Evolutionary conservation across 129 eudicot species (phyloP), one percentile per base, ranked within the genome.

Genomic region (Artemisia argyi): DNA sequence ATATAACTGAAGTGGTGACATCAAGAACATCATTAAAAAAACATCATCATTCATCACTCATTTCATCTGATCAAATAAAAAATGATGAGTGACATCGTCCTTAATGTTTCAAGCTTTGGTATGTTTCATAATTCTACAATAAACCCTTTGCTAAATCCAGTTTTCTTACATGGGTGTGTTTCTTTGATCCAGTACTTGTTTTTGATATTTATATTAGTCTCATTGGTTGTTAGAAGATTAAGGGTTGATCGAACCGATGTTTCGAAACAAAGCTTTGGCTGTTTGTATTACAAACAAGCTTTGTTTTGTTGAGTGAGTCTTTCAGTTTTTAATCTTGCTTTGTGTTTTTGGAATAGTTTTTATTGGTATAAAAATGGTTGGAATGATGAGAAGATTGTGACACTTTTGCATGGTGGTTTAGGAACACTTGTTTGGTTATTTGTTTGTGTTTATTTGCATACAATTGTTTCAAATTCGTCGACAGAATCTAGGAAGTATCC

Each of bases 271-370:
- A 77, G 74, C 71, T 9, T 28, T 42, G 69, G 78, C 20, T 69
- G 66, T 18, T 20, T 69, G 69, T 73, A 78, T 74, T 85, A 77
- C 74, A 89, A 78, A 51, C 84, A 75, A 28, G 61, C 84, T 56
- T 68, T 89, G 61, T 77, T 64, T 62, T 80, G 83, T 63, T n/a
- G n/a, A n/a, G n/a, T n/a, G n/a, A n/a, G n/a, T n/a, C n/a, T n/a
- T n/a, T n/a, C n/a, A n/a, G n/a, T n/a, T n/a, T n/a, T n/a, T n/a
- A n/a, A n/a, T n/a, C n/a, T n/a, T n/a, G n/a, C n/a, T n/a, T n/a
- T n/a, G n/a, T n/a, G n/a, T n/a, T n/a, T n/a, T n/a, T n/a, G n/a
- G n/a, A n/a, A n/a, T n/a, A n/a, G n/a, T n/a, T n/a, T n/a, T n/a
- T n/a, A n/a, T n/a, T n/a, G n/a, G n/a, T n/a, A n/a, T n/a, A n/a